Base-by-base conservation (phyloP, 345 rosid genomes). In the Bruguiera parviflora region DNA sequence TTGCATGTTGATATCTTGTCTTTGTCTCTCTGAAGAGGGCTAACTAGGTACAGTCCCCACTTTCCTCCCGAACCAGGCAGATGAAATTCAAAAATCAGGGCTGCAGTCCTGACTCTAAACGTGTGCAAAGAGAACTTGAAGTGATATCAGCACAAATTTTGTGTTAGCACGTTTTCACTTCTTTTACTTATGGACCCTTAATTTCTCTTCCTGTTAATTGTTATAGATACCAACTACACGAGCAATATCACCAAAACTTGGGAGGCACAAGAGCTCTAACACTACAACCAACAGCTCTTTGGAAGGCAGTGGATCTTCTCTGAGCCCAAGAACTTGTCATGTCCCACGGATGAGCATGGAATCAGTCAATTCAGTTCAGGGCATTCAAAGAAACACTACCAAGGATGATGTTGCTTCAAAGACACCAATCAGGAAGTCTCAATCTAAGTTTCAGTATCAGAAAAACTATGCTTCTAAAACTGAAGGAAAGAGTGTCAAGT, bases 181-280 rank as follows among this genome's bases (percentile, higher is more conserved):
- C 49, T 43, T 43, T 13, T 13, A 4, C 15, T 43, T 43, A 13
- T 13, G 49, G 49, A 43, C 49, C 49, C 18, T 13, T 43, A 13
- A 43, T 43, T 43, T 43, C 49, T 43, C 16, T 43, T 43, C 18
- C 49, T 43, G 18, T 43, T 43, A 15, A 43, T 43, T 76, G 63
- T 66, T 63, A 25, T 52, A 94, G 98, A 87, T 89, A 82, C 97
- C 98, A 56, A 88, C 89, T 31, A 94, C 98, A 5, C 91, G 98
- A 60, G 80, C 97, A 37, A 84, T 15, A 77, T 89, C 98, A 58
- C 98, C 98, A 29, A 94, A 94, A 84, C 89, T 94, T 8, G 98
- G 98, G 76, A 89, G 97, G 81, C 61, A 84, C 77, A 94, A 91
- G 87, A 84, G 68, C 71, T 74, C 69, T 15, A 39, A 66, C 2